phyloP scores from a whole-genome alignment of 2,329 filamentous ascomycete species.

The Talaromyces sp. region DNA sequence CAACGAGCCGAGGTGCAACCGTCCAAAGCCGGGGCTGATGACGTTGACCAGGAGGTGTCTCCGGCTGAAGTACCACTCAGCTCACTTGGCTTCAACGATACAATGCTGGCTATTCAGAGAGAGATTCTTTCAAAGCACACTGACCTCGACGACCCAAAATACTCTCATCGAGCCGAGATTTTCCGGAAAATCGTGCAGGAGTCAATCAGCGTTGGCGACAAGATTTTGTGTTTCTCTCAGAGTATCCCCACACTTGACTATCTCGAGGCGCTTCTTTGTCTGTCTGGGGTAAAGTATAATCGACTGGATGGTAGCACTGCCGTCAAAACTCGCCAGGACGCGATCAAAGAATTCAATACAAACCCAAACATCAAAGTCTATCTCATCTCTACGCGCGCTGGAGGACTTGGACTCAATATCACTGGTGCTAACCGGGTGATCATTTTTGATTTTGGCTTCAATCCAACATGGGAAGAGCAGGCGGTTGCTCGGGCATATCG shows the following conservation, averaged over 20 bases:
- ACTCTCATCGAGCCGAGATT: slow-evolving; percentile 65
- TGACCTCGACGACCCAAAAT: slow-evolving; percentile 36
- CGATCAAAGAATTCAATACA: slow-evolving; percentile 64
- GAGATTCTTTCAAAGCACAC: slow-evolving; percentile 23
- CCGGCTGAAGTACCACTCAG: slow-evolving; percentile 25
- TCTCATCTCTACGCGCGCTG: slow-evolving; percentile 77
- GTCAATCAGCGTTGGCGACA: slow-evolving; percentile 58
- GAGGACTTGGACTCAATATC: slow-evolving; percentile 78
- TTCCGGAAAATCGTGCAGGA: slow-evolving; percentile 65
- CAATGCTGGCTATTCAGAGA: slow-evolving; percentile 27
- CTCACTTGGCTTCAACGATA: slow-evolving; percentile 30
- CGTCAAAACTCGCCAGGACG: slow-evolving; percentile 52
- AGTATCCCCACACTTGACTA: slow-evolving; percentile 65
- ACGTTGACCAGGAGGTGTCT: slow-evolving; percentile 14
- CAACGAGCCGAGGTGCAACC: slow-evolving; percentile 25
- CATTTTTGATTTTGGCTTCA: slow-evolving; percentile 78
- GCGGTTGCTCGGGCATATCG: slow-evolving; percentile 82
- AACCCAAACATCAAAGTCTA: slow-evolving; percentile 52
- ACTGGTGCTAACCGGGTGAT: slow-evolving; percentile 78
- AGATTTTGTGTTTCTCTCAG: slow-evolving; percentile 75
- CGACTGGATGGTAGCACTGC: slow-evolving; percentile 64
- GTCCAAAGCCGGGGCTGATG: slow-evolving; percentile 12
- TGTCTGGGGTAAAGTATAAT: slow-evolving; percentile 42
- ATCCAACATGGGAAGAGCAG: slow-evolving; percentile 76
- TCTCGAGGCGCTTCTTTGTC: slow-evolving; percentile 52